These are phyloP conservation scores for Thalassia testudinum DNA, from an alignment of 116 monocot species.

Conservation along the genomic window DNA sequence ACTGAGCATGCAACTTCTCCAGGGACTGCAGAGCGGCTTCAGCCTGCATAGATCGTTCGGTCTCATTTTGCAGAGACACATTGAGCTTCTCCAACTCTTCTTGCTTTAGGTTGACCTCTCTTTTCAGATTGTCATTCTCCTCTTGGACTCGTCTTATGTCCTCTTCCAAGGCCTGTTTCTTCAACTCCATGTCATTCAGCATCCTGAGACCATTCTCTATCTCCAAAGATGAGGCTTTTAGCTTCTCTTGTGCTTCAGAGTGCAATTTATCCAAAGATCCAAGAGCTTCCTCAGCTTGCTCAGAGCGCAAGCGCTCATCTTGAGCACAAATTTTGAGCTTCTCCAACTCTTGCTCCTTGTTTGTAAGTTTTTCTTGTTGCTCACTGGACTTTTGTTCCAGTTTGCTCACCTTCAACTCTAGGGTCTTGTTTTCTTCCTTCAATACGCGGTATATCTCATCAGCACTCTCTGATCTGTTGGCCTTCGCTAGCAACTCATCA, in stretches of 20 bases:
- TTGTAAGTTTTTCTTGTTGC: slow-evolving; percentile 20
- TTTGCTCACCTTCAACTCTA: slow-evolving; percentile 14
- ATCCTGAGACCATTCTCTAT: slow-evolving; percentile 15
- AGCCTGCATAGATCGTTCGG: slow-evolving; percentile 9
- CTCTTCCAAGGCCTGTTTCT: slow-evolving; percentile 12
- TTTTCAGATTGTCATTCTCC: slow-evolving; percentile 2
- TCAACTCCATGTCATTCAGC: slow-evolving; percentile 28
- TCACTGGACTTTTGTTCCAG: slow-evolving; percentile 7
- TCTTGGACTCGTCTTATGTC: slow-evolving; percentile 2
- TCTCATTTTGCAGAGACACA: slow-evolving; percentile 23
- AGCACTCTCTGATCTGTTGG: slow-evolving; percentile 10
- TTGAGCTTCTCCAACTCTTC: slow-evolving; percentile 31
- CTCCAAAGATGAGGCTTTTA: slow-evolving; percentile 15
- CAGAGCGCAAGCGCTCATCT: slow-evolving; percentile 12
- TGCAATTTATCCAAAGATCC: slow-evolving; percentile 20
- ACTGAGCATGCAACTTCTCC: slow-evolving; percentile 27
- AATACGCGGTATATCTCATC: slow-evolving; percentile 18
- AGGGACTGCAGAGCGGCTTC: slow-evolving; percentile 30
- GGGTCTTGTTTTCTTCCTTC: slow-evolving; percentile 24
- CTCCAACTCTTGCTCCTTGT: slow-evolving; percentile 23
- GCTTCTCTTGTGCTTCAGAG: slow-evolving; percentile 30
- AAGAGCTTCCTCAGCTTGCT: slow-evolving; percentile 19
- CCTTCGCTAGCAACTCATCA: slow-evolving; percentile 19
- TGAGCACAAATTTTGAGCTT: slow-evolving; percentile 21
- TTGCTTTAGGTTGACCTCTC: slow-evolving; percentile 7